These are phyloP conservation scores for Fomitiporia mediterranea DNA, from an alignment of 1,284 basidiomycete species.

Conservation along the genomic window DNA sequence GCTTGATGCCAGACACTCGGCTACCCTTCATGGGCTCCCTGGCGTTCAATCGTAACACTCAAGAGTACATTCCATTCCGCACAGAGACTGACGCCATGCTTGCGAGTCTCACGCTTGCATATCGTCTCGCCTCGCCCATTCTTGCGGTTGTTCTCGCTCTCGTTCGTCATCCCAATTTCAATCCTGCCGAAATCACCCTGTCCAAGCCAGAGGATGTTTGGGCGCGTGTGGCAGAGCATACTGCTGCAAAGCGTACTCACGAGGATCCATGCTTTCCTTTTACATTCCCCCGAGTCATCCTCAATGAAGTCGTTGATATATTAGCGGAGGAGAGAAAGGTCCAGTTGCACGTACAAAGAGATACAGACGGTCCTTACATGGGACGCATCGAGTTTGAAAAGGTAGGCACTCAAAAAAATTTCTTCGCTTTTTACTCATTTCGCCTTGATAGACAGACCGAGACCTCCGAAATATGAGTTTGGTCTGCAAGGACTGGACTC, in stretches of 20 bases:
- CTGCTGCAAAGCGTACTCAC: neutral
- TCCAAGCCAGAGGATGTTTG: conserved; percentile 17
- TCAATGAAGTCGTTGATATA: conserved; percentile 16
- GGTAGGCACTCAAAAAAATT: neutral
- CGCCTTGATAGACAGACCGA: conserved; percentile 5
- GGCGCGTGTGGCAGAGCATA: conserved; percentile 14
- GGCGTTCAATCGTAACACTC: conserved; percentile 17
- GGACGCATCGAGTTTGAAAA: conserved; percentile 3
- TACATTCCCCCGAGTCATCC: conserved; percentile 11
- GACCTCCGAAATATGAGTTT: conserved; percentile 18
- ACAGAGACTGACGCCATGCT: conserved; percentile 20
- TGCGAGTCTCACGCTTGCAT: conserved; percentile 21
- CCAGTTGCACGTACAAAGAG: conserved; percentile 6
- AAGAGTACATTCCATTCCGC: conserved; percentile 19
- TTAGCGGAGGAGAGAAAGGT: conserved; percentile 12
- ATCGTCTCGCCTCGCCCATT: conserved; percentile 18
- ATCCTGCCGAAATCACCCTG: conserved; percentile 18
- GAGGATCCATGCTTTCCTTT: neutral
- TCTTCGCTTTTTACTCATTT: neutral
- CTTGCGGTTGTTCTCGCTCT: conserved; percentile 19
- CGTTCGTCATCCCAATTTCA: conserved; percentile 17
- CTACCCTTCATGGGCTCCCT: conserved; percentile 16
- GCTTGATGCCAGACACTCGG: conserved; percentile 11
- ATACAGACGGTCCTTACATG: conserved; percentile 10
- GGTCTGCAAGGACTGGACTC: conserved; percentile 17